phyloP scores from a whole-genome alignment of 345 rosid genomes.

The Citrus cavaleriei region DNA sequence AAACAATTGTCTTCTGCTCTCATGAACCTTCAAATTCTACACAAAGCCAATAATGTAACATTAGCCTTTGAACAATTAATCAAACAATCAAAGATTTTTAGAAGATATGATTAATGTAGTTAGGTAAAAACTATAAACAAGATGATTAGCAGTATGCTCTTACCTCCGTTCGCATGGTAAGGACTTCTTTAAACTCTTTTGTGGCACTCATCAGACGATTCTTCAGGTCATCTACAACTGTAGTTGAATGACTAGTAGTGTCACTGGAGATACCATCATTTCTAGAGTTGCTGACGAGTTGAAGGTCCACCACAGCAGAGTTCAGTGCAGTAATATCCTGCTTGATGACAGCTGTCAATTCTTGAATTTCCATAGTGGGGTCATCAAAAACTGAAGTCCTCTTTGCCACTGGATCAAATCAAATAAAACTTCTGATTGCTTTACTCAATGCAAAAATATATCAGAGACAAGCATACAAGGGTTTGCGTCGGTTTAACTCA shows the following conservation, averaged over 20 bases:
- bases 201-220: constrained; percentile 63
- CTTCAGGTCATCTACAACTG: constrained; percentile 60
- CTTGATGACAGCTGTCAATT: constrained; percentile 56
- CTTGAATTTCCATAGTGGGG: constrained; percentile 66
- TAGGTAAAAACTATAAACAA: not conserved
- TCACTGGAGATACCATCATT: constrained; percentile 52
- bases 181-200: constrained; percentile 65
- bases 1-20: constrained; percentile 59
- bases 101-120: not conserved
- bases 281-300: constrained; percentile 45
- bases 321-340: constrained; percentile 67
- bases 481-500: not conserved
- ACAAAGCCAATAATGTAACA: not conserved
- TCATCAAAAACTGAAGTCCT: constrained; percentile 62
- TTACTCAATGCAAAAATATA: not conserved
- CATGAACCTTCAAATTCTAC: constrained; percentile 59
- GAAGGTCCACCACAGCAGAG: constrained; percentile 65
- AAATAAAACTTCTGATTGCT: not conserved
- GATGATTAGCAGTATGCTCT: not conserved
- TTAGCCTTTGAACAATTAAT: not conserved
- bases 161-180: constrained; percentile 66
- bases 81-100: not conserved
- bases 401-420: constrained; percentile 49
- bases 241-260: constrained; percentile 59
- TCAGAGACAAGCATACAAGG: not conserved